Percentiles rank a stretch among this genome's conserved stretches.
Evolutionary conservation across 1,284 basidiomycete genomes (phyloP).

Genomic region (Moniliella sp.): DNA sequence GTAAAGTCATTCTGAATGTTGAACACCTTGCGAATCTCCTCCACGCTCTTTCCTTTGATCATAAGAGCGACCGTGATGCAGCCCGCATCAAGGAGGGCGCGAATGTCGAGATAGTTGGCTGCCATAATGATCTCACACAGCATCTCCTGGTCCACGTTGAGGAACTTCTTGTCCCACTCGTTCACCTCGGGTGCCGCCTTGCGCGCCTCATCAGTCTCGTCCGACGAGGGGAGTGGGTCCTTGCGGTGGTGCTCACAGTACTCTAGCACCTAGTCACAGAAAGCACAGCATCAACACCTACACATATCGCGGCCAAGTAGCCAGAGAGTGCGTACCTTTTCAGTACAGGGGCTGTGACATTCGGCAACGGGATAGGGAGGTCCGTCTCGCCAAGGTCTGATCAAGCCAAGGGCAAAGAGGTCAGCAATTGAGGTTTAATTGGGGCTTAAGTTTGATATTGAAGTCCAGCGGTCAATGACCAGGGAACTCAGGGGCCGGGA

Average conservation of each 20-base stretch:
- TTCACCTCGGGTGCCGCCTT: slow-evolving; percentile 93
- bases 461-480: too few species aligned
- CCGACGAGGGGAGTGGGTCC: slow-evolving; percentile 69
- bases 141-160: slow-evolving; percentile 78
- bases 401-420: not conserved
- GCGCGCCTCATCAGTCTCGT: slow-evolving; percentile 61
- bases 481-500: too few species aligned
- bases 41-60: too few species aligned
- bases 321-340: slow-evolving; percentile 58
- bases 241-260: slow-evolving; percentile 97
- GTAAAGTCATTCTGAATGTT: slow-evolving; percentile 66
- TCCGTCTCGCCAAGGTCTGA: slow-evolving; percentile 33
- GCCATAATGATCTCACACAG: slow-evolving; percentile 96
- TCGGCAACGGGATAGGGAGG: slow-evolving; percentile 80
- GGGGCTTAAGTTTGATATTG: not conserved
- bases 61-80: slow-evolving; percentile 99
- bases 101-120: slow-evolving; percentile 98
- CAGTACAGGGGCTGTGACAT: slow-evolving; percentile 86
- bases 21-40: slow-evolving; percentile 89
- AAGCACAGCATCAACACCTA: not conserved
- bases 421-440: not conserved
- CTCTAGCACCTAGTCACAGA: slow-evolving; percentile 63
- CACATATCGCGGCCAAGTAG: not conserved
- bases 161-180: slow-evolving; percentile 98
- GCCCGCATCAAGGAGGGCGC: slow-evolving; percentile 91